Evolutionary conservation across 176 grass and related monocot genomes (phyloP), one percentile per base, ranked within the genome.

Genomic region (Phragmites australis): DNA sequence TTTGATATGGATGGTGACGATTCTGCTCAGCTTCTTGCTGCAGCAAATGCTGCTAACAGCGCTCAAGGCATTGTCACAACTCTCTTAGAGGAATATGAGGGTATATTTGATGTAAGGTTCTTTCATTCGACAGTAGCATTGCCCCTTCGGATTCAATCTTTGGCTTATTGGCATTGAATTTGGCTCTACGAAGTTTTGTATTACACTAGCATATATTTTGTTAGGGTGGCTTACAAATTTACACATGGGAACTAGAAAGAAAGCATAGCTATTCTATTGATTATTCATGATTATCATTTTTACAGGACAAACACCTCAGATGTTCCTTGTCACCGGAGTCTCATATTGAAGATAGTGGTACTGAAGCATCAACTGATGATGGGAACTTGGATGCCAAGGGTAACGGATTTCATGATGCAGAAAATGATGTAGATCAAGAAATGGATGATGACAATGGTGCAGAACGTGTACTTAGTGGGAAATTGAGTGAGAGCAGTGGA

Each of bases 11-110:
- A 83, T 61, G 97, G 88, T 42, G 97, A 99, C n/a, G 87, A 81
- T 87, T 93, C 97, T 85, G 97, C 93, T 68, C 97, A 96, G 90
- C 93, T 99, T 84, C 87, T 99, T 77, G 93, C 97, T 80, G 97
- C 97, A 61, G 97, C 97, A 84, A 96, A 93, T 77, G 97, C 97
- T 15, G 97, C 97, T 72, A 99, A 95, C 69, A 96, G 94, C 18
- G 97, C 93, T 72, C 97, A 96, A 83, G 90, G 90, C 54, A 99
- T 99, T 74, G 80, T 99, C 37, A 57, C 88, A n/a, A 93, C 88
- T 79, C 90, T 99, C 18, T 82, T 99, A 60, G 93, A 99, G 79
- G 93, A 96, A 79, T 99, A 96, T 61, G 92, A 91, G 43, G 91
- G 78, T 74, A 93, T 99, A 72, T 96, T 99, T 90, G 87, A 93